These are phyloP conservation scores for Sporothrix phasma DNA, from an alignment of 2,329 filamentous ascomycete species.

Conservation along the genomic window DNA sequence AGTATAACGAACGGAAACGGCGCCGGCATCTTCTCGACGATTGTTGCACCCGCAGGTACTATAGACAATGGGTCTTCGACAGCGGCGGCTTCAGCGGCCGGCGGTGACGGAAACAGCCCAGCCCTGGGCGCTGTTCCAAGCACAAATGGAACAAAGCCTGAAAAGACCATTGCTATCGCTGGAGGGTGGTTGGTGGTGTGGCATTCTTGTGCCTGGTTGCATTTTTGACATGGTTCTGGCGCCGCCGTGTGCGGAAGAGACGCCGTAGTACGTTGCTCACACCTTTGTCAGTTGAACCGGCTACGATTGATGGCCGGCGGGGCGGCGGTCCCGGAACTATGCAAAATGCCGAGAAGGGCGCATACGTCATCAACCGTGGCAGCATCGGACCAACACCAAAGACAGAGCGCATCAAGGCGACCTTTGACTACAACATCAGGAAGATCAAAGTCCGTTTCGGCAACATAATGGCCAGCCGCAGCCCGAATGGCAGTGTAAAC, in stretches of 20 bases:
- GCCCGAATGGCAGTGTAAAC: constrained; percentile 25
- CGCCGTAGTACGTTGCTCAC: constrained; percentile 41
- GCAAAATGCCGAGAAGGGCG: constrained; percentile 24
- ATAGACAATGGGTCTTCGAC: constrained; percentile 12
- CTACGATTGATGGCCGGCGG: neutral
- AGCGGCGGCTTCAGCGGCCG: neutral
- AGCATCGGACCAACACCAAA: constrained; percentile 42
- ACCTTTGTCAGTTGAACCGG: constrained; percentile 32
- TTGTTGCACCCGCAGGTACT: constrained; percentile 15
- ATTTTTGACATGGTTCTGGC: constrained; percentile 42
- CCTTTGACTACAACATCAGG: constrained; percentile 29
- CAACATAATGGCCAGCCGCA: constrained; percentile 21
- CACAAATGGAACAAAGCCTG: constrained; percentile 21
- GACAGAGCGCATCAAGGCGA: constrained; percentile 32
- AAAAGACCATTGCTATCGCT: constrained; percentile 36
- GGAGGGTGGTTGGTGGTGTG: constrained; percentile 43
- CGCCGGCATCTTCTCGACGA: constrained; percentile 15
- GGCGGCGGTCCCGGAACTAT: constrained; percentile 8
- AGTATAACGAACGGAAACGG: constrained; percentile 10
- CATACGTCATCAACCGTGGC: constrained; percentile 34
- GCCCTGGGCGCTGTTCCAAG: constrained; percentile 17
- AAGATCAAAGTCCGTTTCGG: constrained; percentile 29
- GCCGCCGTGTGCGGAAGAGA: constrained; percentile 33
- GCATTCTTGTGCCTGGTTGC: constrained; percentile 36
- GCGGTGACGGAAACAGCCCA: constrained; percentile 12